phyloP scores from a whole-genome alignment of 129 eudicot genomes.

The Pulicaria dysenterica region DNA sequence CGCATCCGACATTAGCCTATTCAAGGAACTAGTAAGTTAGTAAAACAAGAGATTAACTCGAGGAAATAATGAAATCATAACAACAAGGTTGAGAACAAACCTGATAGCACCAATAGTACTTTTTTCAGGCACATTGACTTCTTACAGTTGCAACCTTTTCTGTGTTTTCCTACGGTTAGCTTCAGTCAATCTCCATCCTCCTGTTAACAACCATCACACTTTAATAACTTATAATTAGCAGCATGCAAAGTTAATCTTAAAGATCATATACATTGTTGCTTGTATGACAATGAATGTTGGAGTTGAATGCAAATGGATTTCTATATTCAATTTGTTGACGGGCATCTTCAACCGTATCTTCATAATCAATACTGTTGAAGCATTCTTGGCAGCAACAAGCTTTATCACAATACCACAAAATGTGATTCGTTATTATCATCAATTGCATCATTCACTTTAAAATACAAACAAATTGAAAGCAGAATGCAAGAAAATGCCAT shows the following conservation, averaged over 20 bases:
- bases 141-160: constrained; percentile 88
- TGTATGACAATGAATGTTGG: constrained; percentile 45
- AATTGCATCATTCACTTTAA: not conserved
- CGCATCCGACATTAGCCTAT: constrained; percentile 80
- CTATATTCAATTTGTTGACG: constrained; percentile 57
- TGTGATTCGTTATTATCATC: constrained; percentile 4
- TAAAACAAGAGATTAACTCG: not conserved
- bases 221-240: not conserved
- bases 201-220: constrained; percentile 38
- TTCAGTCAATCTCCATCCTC: constrained; percentile 40
- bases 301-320: constrained; percentile 77
- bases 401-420: constrained; percentile 53
- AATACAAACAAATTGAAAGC: not conserved
- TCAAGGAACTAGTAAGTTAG: constrained; percentile 13
- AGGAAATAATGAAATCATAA: not conserved
- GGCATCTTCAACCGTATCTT: constrained; percentile 58
- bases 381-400: constrained; percentile 80
- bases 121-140: constrained; percentile 74
- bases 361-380: constrained; percentile 58
- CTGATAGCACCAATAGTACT: constrained; percentile 87
- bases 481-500: not conserved
- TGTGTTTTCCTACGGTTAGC: constrained; percentile 62
- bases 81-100: constrained; percentile 34
- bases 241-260: not conserved
- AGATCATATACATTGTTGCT: constrained; percentile 37